Base-by-base conservation (phyloP, 805 yeast genomes). In the Candida michaelii region DNA sequence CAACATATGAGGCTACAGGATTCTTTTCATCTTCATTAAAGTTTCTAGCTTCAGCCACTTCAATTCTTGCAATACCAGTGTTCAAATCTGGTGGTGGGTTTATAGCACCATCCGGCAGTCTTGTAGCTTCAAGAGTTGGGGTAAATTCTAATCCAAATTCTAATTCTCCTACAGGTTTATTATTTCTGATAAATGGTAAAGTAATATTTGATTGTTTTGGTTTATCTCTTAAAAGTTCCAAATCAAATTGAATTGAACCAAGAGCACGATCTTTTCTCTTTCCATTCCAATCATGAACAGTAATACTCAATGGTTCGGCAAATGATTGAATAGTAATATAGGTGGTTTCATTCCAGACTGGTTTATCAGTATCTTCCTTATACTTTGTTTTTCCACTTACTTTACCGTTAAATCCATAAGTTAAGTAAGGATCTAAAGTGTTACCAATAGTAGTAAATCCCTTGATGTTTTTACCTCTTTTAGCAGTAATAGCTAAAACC, bases 341-440 rank as follows among this genome's bases (percentile, higher is more conserved):
- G 40, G 84, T 60, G 9, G 80, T 82, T 71, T 93, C 91, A 57
- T 93, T 79, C 95, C 96, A 93, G 5, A 73, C 77, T 9, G 99
- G 98, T 30, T 69, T 65, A 48, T 66, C 62, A 4, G 95, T 83
- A 53, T 89, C 83, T 40, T 73, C 61, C 50, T 82, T 84, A 52
- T 79, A 76, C 44, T 79, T 76, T 4, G 97, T 85, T 54, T 81
- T 77, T 3, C 83, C 91, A 50, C 83, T 71, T 31, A 77, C 79
- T 12, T 65, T 59, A 40, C 76, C 76, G 46, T 73, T 71, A 56
- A 81, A 80, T 15, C 85, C 84, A 58, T 90, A 75, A 6, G 82
- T 76, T 46, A 90, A 72, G 64, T 89, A 95, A 9, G 99, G 99
- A 60, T 93, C 97, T 48, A 89, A 74, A 9, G 97, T 86, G 53